phyloP scores from a whole-genome alignment of 768 basidiomycete species.

The Suillus bovinus region DNA sequence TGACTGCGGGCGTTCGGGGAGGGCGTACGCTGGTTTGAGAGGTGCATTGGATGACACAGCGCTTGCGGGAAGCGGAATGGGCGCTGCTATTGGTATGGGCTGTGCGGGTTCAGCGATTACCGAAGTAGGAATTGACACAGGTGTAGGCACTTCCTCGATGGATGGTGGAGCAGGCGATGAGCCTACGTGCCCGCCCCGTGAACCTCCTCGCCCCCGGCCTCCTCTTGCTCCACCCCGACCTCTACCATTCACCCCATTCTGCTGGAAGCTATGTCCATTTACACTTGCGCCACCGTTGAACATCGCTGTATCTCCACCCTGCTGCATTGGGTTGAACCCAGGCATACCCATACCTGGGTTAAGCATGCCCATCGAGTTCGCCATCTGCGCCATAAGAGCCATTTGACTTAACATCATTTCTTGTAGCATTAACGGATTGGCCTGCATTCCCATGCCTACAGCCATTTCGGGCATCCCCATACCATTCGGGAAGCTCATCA shows the following conservation, averaged over 20 bases:
- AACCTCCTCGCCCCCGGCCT: slow-evolving; percentile 46
- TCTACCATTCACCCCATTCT: slow-evolving; percentile 32
- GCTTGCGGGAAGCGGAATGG: slow-evolving; percentile 30
- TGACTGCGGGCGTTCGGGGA: slow-evolving; percentile 81
- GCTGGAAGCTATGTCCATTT: slow-evolving; percentile 24
- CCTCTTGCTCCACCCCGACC: slow-evolving; percentile 50
- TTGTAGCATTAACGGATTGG: slow-evolving; percentile 74
- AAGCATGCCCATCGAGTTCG: slow-evolving; percentile 78
- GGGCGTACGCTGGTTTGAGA: slow-evolving; percentile 42
- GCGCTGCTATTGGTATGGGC: slow-evolving; percentile 24
- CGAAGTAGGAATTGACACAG: slow-evolving; percentile 15
- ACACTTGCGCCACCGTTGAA: slow-evolving; percentile 32
- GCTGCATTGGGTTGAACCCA: slow-evolving; percentile 61
- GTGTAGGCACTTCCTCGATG: background rate
- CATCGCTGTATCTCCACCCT: slow-evolving; percentile 49
- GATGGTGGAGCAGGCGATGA: slow-evolving; percentile 24
- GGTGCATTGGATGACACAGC: slow-evolving; percentile 6
- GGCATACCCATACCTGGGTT: slow-evolving; percentile 53
- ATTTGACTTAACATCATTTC: slow-evolving; percentile 92
- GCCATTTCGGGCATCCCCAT: slow-evolving; percentile 62
- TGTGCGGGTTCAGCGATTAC: slow-evolving; percentile 15
- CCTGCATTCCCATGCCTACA: slow-evolving; percentile 51
- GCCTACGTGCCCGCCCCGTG: slow-evolving; percentile 44
- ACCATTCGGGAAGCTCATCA: slow-evolving; percentile 44
- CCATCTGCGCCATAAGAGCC: slow-evolving; percentile 94